Percentiles rank a stretch among this genome's conserved stretches.
These are phyloP conservation scores for Coemansia sp. DNA, from an alignment of 192 early-diverging fungal species.

Conservation along the genomic window DNA sequence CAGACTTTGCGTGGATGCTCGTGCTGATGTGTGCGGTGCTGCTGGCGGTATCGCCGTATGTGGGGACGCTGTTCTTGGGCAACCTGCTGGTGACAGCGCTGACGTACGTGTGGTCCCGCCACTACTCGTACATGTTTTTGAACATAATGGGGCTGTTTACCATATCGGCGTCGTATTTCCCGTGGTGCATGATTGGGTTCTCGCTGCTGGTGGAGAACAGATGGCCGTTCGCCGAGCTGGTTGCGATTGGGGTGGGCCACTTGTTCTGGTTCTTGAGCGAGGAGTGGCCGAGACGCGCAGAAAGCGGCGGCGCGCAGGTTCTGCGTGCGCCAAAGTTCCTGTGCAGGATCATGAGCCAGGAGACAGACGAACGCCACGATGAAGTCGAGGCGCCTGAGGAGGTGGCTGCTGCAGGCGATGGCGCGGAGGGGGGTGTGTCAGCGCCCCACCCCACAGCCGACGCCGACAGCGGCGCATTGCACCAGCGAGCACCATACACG, in stretches of 20 bases:
- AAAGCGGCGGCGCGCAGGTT: constrained; percentile 49
- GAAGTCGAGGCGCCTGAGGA: not conserved
- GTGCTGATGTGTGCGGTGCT: constrained; percentile 61
- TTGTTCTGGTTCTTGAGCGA: constrained; percentile 95
- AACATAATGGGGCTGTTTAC: constrained; percentile 92
- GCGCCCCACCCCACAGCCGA: not conserved
- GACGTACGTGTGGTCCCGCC: constrained; percentile 96
- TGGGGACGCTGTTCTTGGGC: constrained; percentile 76
- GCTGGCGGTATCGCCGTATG: constrained; percentile 55
- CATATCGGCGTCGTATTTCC: constrained; percentile 89
- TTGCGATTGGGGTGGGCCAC: constrained; percentile 89
- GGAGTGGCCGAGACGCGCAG: constrained; percentile 79
- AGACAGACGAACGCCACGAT: constrained; percentile 10
- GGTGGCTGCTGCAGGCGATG: not conserved
- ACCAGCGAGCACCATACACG: constrained; percentile 9
- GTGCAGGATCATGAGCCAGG: constrained; percentile 38
- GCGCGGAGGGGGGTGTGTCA: not conserved
- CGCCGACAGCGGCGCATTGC: not conserved
- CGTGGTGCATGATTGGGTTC: constrained; percentile 89
- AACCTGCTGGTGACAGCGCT: constrained; percentile 81
- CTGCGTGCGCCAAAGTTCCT: constrained; percentile 35
- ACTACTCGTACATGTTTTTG: constrained; percentile 87
- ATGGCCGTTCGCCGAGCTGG: constrained; percentile 77
- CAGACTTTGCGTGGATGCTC: constrained; percentile 93
- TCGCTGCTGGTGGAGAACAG: constrained; percentile 69